A percentile compares a stretch with the other conserved stretches of the same genome.
Evolutionary conservation across 2,329 filamentous ascomycete species (phyloP).

Genomic region (Xylaria arbuscula): DNA sequence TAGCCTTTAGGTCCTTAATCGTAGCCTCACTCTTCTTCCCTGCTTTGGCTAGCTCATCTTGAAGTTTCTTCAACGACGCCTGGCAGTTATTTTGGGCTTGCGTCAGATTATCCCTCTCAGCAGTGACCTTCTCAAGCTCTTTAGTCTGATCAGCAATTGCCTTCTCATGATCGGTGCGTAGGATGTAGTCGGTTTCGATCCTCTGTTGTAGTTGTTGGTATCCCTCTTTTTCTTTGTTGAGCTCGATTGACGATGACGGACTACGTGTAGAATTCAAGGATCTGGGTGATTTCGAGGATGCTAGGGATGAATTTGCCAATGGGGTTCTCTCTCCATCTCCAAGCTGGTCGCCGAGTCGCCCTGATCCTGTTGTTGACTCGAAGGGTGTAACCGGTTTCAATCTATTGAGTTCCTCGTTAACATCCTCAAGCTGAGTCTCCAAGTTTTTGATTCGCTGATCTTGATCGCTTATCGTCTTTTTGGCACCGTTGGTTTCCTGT

Average conservation of each 20-base stretch:
- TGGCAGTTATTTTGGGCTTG: conserved; percentile 5
- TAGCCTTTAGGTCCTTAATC: conserved; percentile 7
- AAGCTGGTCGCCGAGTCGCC: neutral
- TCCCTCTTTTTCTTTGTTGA: conserved; percentile 1
- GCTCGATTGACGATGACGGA: neutral
- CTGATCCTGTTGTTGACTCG: neutral
- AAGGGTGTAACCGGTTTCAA: neutral
- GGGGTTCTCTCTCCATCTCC: neutral
- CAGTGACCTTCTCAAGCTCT: conserved; percentile 1
- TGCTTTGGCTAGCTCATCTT: conserved; percentile 9
- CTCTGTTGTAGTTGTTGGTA: conserved; percentile 1
- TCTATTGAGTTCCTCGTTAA: neutral
- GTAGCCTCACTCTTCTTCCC: conserved; percentile 12
- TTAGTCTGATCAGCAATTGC: neutral
- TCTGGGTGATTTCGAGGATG: neutral
- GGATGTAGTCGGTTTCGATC: neutral
- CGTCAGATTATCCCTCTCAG: conserved; percentile 10
- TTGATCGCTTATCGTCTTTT: neutral
- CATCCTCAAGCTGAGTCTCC: neutral
- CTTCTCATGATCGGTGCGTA: neutral
- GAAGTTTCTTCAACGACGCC: neutral
- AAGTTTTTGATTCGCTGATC: neutral
- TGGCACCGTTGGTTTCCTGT: neutral
- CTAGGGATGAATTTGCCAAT: no score
- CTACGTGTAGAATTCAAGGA: neutral